Evolutionary conservation across 495 filamentous ascomycete genomes (phyloP).

Genomic region (Friedmanniomyces simplex): DNA sequence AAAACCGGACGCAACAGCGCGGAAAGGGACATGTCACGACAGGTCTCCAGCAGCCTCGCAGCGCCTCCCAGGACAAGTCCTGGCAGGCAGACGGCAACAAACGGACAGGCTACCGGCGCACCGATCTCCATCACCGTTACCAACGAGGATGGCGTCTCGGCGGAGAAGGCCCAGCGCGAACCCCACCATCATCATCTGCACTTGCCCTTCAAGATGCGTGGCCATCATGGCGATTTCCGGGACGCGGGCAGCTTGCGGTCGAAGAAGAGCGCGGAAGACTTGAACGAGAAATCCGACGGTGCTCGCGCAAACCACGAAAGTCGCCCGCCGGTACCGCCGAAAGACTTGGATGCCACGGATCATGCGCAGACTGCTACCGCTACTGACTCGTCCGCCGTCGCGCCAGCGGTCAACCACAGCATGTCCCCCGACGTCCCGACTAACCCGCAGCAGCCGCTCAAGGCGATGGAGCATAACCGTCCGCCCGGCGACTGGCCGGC

Average conservation of each 20-base stretch:
- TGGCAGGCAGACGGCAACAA: background rate
- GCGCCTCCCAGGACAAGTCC: background rate
- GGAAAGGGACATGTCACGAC: conserved; percentile 1
- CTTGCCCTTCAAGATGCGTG: conserved; percentile 24
- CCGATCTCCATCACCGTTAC: conserved; percentile 32
- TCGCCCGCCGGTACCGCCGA: conserved; percentile 1
- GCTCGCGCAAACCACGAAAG: background rate
- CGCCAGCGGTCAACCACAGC: no score
- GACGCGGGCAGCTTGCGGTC: conserved; percentile 3
- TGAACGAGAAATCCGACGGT: conserved; percentile 5
- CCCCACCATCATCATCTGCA: conserved; percentile 24
- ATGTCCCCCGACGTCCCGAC: conserved; percentile 15
- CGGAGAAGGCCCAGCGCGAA: conserved; percentile 14
- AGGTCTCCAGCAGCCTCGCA: background rate
- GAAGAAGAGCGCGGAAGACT: conserved; percentile 5
- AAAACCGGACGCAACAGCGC: conserved; percentile 29
- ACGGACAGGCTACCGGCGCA: conserved; percentile 1
- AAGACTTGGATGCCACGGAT: background rate
- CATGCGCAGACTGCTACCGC: background rate
- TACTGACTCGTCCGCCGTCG: no score
- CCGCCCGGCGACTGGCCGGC: conserved; percentile 34
- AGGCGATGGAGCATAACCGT: conserved; percentile 42
- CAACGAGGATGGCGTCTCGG: conserved; percentile 26
- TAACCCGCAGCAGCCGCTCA: conserved; percentile 32
- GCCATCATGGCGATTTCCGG: conserved; percentile 14